Evolutionary conservation across 495 filamentous ascomycete species (phyloP).

Genomic region (Aspergillus panamensis): DNA sequence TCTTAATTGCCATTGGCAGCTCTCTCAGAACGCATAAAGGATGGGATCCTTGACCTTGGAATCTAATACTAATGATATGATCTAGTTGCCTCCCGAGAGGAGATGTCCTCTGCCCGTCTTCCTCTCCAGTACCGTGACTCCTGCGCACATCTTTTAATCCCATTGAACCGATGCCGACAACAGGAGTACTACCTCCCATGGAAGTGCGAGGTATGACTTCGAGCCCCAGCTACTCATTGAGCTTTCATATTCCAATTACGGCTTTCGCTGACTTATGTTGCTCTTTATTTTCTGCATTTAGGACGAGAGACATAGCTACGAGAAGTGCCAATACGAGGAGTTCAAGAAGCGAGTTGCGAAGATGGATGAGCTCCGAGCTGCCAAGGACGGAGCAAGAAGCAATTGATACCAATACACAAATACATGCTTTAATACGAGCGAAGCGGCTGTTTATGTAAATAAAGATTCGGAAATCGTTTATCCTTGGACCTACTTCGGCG

Average conservation of each 20-base stretch:
- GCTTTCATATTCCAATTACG: not conserved
- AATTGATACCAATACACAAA: conserved; percentile 55
- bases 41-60: conserved; percentile 1
- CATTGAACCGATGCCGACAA: conserved; percentile 89
- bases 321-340: conserved; percentile 98
- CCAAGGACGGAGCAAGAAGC: conserved; percentile 82
- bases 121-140: conserved; percentile 90
- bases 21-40: conserved; percentile 3
- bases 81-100: conserved; percentile 71
- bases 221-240: no score
- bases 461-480: conserved; percentile 40
- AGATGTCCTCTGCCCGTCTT: conserved; percentile 87
- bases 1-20: conserved; percentile 22
- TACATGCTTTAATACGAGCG: conserved; percentile 20
- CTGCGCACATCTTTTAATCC: conserved; percentile 90
- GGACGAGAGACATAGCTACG: conserved; percentile 94
- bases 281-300: conserved; percentile 29
- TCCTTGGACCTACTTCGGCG: conserved; percentile 40
- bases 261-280: conserved; percentile 10
- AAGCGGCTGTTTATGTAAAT: conserved; percentile 47
- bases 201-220: conserved; percentile 84
- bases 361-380: conserved; percentile 92
- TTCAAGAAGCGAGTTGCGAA: conserved; percentile 98
- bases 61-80: conserved; percentile 16
- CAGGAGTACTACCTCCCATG: conserved; percentile 93